Base-by-base conservation (phyloP, 2,329 filamentous ascomycete species). In the Alternaria consortialis region DNA sequence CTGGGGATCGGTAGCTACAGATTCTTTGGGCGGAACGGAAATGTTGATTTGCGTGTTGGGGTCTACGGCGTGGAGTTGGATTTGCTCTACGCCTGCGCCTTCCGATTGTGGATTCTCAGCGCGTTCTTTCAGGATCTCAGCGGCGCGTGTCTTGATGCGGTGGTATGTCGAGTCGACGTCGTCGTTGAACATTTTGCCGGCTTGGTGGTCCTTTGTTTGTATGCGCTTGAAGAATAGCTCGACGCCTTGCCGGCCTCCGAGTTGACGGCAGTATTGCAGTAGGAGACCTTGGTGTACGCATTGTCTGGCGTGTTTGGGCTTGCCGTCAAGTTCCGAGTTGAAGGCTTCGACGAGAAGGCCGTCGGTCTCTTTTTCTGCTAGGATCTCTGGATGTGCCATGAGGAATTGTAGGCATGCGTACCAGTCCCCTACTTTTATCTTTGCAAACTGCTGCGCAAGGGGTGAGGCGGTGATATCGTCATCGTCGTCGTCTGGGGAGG, bases 191-290 rank as follows among this genome's bases (percentile, higher is more conserved):
- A 98, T 86, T 44, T 92, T 93, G 72, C 91, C 90, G 7, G 95
- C 96, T 80, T 97, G 91, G 80, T 99, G 94, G 32, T 90, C 92
- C 70, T 88, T 88, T 4, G 91, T 97, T 23, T 91, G 95, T 78
- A 99, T 94, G 59, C 94, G 91, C 82, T 95, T 97, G 86, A 99
- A 99, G 84, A 99, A 99, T 31, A 98, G 82, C 6, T 88, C 87
- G 8, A 97, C 93, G 23, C 94, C 94, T 72, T 98, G 93, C 66
- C 88, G 88, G 61, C 94, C 94, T 63, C 94, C 94, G 7, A 99
- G 85, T 42, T 93, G 90, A 9, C 94, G 88, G 81, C 95, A 99
- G 83, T 99, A 99, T 79, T 99, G 95, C 40, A 99, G 82, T 12
- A 99, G 84, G 15, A 98, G 84, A 3, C 91, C 94, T 77, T 98